Evolutionary conservation across 2,329 filamentous ascomycete species (phyloP), one percentile per base, ranked within the genome.

Genomic region (Atkinsonella texensis): DNA sequence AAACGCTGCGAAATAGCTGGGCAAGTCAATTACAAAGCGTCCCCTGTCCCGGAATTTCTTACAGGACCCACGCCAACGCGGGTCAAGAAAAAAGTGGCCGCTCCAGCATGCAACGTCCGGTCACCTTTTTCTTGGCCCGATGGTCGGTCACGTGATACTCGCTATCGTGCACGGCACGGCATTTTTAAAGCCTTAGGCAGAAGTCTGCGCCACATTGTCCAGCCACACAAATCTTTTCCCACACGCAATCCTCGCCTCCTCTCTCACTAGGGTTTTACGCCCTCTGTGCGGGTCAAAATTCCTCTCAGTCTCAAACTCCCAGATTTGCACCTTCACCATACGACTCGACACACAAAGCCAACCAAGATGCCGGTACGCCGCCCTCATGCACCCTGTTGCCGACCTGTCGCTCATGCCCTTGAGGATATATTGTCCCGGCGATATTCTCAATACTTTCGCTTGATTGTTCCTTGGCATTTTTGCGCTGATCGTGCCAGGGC

Each of bases 351-450:
- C 63, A 59, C 61, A 67, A 63, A 63, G 60, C 59, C 65, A 62
- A 60, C 57, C 66, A 70, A 66, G 61, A 70, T 70, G 68, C 66
- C 68, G 64, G 68, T 70, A 70, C 58, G 68, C 55, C 53, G 33
- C 49, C 57, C 50, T 53, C 48, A 46, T 50, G 52, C 48, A 28
- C 51, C 49, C 28, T 50, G 23, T 50, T 32, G 40, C 39, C 51
- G 33, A 51, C 33, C n/a, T 41, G 48, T 46, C 50, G 48, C 48
- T 32, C 41, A 45, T 31, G 35, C 32, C 46, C 13, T 17, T 35
- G 31, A 41, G 44, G 45, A 6, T 10, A 42, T 38, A 23, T 4
- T 33, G 15, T 9, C 12, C 17, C 20, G 7, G 10, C 32, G 44
- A 33, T 28, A 35, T 20, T 40, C 5, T n/a, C 18, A 13, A 3